Base-by-base conservation (phyloP, 306 rosid genomes). In the Comarum palustre region DNA sequence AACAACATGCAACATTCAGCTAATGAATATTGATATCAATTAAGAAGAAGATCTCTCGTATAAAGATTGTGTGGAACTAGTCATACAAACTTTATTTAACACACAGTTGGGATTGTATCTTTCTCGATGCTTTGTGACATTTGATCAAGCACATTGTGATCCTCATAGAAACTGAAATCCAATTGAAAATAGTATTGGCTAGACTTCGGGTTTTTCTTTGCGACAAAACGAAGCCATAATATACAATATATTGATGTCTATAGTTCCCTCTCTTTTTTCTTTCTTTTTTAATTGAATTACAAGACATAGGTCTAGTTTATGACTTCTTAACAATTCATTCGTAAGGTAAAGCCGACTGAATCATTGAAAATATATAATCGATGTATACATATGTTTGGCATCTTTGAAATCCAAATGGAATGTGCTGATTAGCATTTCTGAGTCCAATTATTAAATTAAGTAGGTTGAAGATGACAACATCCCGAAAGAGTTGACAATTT, bases 341-440 rank as follows among this genome's bases (percentile, higher is more conserved):
- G 60, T 54, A 54, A 54, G 29, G 60, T 10, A 22, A 54, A 54
- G 16, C 29, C 74, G 0, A 74, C 58, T 1, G 43, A 72, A 75
- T 48, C 5, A 54, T 84, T 13, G 77, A 24, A 22, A 22, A 54
- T 22, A 22, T 22, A 54, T 54, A 5, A 52, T 20, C 20, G 60
- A 54, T 20, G 14, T 20, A 22, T 22, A 22, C 60, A n/a, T n/a
- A 3, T 25, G 64, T 27, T 58, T 58, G 64, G 64, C 64, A 58
- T 58, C 64, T 58, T 31, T 31, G 38, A 59, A 29, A 59, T 59
- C 20, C 65, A n/a, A 29, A 29, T 29, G 65, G 65, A 59, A 59
- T 59, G 65, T 59, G 65, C 65, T 6, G 17, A n/a, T n/a, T n/a
- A n/a, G n/a, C n/a, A n/a, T n/a, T n/a, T n/a, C n/a, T n/a, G n/a